Base-by-base conservation (phyloP, 306 rosid species). In the Mimosa bimucronata region DNA sequence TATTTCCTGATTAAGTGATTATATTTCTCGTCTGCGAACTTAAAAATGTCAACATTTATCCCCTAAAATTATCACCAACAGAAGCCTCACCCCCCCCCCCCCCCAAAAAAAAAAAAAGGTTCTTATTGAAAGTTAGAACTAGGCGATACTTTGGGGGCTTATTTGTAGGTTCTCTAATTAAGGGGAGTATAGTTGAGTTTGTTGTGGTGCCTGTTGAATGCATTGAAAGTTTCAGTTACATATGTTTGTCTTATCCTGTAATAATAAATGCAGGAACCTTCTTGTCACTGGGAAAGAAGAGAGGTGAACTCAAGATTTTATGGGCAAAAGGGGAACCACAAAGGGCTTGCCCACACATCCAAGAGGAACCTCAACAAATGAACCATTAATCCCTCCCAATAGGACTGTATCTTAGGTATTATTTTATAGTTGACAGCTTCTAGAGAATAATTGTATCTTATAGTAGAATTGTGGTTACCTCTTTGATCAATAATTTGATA, bases 261-360 rank as follows among this genome's bases (percentile, higher is more conserved):
- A 79, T 71, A 77, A 66, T 78, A 70, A 75, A 66, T 75, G 86
- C 86, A 95, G 99, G 99, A 48, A 91, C 99, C 2, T 85, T 95
- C 80, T 76, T 95, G 89, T 88, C 98, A 62, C 64, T 95, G 95
- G 99, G 93, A 87, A 92, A 89, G 86, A 92, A 85, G 85, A 91
- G 98, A 84, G 98, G 99, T 6, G 99, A 96, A 42, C 89, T 96
- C 16, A 88, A 88, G 86, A 83, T 87, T 80, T 91, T 96, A 61
- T 96, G 99, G 99, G 85, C 97, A 48, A 89, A 89, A 89, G 99
- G 99, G 71, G 92, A 91, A 74, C 98, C 99, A 18, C 93, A 90
- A 77, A 86, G 94, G 81, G 79, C 75, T n/a, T 96, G 99, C 77
- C 93, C 97, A 15, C 99, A 96, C 77, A 82, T 85, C 77, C 89